These are phyloP conservation scores for Blepharisma japonicum DNA, from an alignment of 73 alveolate genomes.

Conservation along the genomic window DNA sequence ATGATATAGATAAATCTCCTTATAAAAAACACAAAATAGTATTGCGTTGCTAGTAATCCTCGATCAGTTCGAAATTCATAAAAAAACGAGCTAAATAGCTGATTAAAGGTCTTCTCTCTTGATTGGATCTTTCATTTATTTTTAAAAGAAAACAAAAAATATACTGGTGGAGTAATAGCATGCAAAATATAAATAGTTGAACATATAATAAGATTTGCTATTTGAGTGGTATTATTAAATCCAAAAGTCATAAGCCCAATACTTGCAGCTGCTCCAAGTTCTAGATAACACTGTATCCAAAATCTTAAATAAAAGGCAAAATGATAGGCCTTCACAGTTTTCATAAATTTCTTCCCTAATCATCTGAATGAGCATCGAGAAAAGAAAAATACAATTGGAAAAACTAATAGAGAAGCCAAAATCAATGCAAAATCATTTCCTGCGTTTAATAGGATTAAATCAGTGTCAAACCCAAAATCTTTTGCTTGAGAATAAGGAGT, in stretches of 20 bases:
- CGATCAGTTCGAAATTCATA: background rate
- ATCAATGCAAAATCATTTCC: background rate
- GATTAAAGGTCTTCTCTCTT: background rate
- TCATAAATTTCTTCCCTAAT: background rate
- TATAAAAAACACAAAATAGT: background rate
- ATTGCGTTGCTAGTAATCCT: background rate
- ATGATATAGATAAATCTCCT: background rate
- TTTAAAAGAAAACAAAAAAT: background rate
- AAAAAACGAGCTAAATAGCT: slow-evolving; percentile 7
- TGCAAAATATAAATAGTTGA: too few relatives aligned
- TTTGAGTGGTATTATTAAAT: too few relatives aligned
- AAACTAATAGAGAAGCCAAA: background rate
- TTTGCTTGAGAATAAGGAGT: background rate
- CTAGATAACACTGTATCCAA: slow-evolving; percentile 9
- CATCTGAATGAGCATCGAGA: background rate
- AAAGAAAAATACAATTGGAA: background rate
- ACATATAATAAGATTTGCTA: too few relatives aligned
- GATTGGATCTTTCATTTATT: too few relatives aligned
- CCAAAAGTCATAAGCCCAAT: too few relatives aligned
- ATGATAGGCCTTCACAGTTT: background rate
- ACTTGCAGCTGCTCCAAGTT: background rate
- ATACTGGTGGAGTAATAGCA: background rate
- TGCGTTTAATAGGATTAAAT: background rate
- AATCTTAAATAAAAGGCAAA: background rate
- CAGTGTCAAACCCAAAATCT: slow-evolving; percentile 6